A percentile compares a stretch with the other conserved stretches of the same genome.
Conservation (phyloP, 768 basidiomycete genomes). For the Podaxis carcinomalis region DNA sequence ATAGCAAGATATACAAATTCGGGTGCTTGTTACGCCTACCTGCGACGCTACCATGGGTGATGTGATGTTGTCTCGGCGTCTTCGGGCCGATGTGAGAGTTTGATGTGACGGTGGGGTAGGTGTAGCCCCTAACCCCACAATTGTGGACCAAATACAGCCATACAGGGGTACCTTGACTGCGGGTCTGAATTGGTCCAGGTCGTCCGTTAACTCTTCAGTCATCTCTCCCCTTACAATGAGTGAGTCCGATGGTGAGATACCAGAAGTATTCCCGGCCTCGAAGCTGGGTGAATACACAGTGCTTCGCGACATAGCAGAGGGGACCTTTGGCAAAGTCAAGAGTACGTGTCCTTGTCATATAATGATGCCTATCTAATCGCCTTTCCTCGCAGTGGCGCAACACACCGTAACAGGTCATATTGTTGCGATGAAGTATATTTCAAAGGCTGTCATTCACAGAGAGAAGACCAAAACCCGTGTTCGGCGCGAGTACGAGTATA, state of each 20-base stretch:
- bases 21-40: too few relatives aligned
- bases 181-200: not conserved
- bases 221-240: conserved; percentile 22
- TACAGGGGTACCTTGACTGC: not conserved
- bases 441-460: conserved; percentile 87
- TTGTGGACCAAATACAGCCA: conserved; percentile 11
- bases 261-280: conserved; percentile 46
- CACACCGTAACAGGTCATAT: conserved; percentile 93
- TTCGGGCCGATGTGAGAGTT: too few relatives aligned
- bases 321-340: conserved; percentile 99
- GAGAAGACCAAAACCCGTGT: conserved; percentile 92
- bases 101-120: too few relatives aligned
- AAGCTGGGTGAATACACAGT: conserved; percentile 92
- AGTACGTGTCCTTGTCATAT: conserved; percentile 51
- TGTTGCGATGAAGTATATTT: conserved; percentile 98
- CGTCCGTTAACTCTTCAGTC: not conserved
- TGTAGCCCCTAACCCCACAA: not conserved
- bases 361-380: conserved; percentile 10
- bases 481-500: conserved; percentile 94
- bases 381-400: conserved; percentile 64
- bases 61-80: too few relatives aligned
- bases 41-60: too few relatives aligned
- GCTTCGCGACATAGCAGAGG: conserved; percentile 85
- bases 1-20: too few relatives aligned
- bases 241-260: conserved; percentile 19